phyloP scores from a whole-genome alignment of 2,329 filamentous ascomycete genomes.

The Calonectria pteridis region DNA sequence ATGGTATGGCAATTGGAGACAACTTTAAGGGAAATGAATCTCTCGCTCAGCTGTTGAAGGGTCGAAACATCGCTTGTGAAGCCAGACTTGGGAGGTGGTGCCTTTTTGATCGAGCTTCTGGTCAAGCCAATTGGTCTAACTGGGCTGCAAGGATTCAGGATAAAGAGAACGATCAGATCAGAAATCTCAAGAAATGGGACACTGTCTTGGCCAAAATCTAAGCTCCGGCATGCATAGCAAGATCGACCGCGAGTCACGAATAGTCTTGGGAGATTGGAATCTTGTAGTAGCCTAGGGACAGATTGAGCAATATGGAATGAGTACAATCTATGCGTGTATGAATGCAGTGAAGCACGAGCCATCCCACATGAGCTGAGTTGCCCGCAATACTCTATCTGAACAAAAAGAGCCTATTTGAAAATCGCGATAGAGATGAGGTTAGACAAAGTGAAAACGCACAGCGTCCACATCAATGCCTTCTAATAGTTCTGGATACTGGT shows the following conservation, averaged over 20 bases:
- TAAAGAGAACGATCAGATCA: too few species aligned
- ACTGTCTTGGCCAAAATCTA: too few species aligned
- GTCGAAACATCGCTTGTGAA: conserved; percentile 2
- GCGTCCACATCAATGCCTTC: not conserved
- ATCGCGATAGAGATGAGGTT: not conserved
- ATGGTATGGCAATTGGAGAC: not conserved
- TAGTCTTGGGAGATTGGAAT: too few species aligned
- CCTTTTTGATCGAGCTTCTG: conserved; percentile 5
- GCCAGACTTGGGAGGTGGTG: conserved; percentile 29
- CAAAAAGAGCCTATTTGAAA: not conserved
- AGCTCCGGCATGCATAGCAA: too few species aligned
- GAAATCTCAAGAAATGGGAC: too few species aligned
- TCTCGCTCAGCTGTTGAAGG: conserved; percentile 6
- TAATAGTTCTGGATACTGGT: not conserved
- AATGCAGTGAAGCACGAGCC: not conserved
- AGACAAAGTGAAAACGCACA: not conserved
- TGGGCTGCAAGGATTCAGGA: not conserved
- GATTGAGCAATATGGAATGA: not conserved
- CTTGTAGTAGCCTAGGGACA: too few species aligned
- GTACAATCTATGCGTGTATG: not conserved
- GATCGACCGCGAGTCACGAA: too few species aligned
- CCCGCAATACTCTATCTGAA: not conserved
- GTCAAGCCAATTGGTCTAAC: not conserved
- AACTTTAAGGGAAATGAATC: not conserved
- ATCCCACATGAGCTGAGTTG: too few species aligned